Conservation (phyloP, 345 rosid species). For the Linum trigynum region DNA sequence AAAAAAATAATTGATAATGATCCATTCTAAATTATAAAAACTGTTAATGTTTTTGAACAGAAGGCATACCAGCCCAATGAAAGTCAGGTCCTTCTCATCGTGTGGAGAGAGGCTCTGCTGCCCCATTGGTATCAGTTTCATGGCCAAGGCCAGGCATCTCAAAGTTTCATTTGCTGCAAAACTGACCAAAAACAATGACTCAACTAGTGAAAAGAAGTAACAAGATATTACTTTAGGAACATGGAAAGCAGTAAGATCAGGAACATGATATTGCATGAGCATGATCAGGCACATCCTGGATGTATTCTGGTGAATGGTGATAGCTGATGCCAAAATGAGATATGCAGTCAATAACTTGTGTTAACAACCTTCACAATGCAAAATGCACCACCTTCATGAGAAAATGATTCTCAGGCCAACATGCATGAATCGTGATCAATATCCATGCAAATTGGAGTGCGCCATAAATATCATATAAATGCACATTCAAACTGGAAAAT, state of each 20-base stretch:
- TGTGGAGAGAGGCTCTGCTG: conserved; percentile 62
- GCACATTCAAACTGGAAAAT: neutral
- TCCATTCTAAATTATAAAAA: too few species aligned
- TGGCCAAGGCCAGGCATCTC: conserved; percentile 88
- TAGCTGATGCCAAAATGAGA: neutral
- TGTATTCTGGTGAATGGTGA: neutral
- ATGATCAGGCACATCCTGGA: neutral
- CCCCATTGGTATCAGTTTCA: conserved; percentile 65
- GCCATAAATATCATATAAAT: neutral
- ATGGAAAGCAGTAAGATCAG: neutral
- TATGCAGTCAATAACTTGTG: neutral
- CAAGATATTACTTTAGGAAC: neutral
- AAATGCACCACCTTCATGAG: neutral
- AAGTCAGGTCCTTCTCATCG: conserved; percentile 89
- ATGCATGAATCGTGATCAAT: too few species aligned
- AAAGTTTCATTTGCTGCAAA: conserved; percentile 87
- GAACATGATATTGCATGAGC: neutral
- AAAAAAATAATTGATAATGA: neutral
- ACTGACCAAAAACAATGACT: conserved; percentile 42
- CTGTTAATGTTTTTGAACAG: conserved; percentile 24
- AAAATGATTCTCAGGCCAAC: too few species aligned
- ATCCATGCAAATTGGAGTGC: neutral
- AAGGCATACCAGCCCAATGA: conserved; percentile 98
- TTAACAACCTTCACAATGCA: neutral
- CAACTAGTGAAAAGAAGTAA: conserved; percentile 1